Conservation (phyloP, 495 filamentous ascomycete genomes). For the Neurospora sp. region DNA sequence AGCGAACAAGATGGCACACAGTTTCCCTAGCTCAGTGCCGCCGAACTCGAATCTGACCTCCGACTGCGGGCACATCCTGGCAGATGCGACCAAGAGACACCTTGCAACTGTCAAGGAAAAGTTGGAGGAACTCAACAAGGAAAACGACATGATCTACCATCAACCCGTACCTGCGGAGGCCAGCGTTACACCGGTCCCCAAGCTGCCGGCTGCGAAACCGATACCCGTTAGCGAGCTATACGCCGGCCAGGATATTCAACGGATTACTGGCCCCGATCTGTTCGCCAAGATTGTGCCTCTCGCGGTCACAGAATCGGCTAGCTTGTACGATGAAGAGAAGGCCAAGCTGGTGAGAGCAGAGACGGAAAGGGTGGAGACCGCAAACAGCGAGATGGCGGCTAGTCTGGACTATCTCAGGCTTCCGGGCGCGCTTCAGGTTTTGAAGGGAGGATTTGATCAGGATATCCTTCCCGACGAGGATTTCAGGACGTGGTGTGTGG, state of each 20-base stretch:
- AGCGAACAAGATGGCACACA: constrained; percentile 64
- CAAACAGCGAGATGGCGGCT: constrained; percentile 90
- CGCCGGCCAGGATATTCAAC: constrained; percentile 90
- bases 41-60: constrained; percentile 73
- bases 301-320: constrained; percentile 92
- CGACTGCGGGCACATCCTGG: constrained; percentile 62
- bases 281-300: constrained; percentile 96
- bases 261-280: constrained; percentile 93
- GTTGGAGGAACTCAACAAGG: constrained; percentile 65
- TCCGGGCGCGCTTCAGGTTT: constrained; percentile 76
- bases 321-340: constrained; percentile 96
- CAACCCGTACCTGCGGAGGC: constrained; percentile 81
- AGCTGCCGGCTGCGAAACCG: constrained; percentile 93
- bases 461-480: constrained; percentile 82
- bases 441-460: constrained; percentile 90
- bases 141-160: constrained; percentile 98
- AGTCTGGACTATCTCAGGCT: constrained; percentile 90
- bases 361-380: constrained; percentile 80
- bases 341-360: constrained; percentile 91
- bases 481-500: constrained; percentile 86
- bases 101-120: constrained; percentile 70
- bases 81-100: constrained; percentile 76
- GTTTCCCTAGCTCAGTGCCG: constrained; percentile 71
- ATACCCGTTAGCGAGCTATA: constrained; percentile 96
- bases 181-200: constrained; percentile 67